Conservation (phyloP, 352 stramenopile species). For the Phytophthora capsici region DNA sequence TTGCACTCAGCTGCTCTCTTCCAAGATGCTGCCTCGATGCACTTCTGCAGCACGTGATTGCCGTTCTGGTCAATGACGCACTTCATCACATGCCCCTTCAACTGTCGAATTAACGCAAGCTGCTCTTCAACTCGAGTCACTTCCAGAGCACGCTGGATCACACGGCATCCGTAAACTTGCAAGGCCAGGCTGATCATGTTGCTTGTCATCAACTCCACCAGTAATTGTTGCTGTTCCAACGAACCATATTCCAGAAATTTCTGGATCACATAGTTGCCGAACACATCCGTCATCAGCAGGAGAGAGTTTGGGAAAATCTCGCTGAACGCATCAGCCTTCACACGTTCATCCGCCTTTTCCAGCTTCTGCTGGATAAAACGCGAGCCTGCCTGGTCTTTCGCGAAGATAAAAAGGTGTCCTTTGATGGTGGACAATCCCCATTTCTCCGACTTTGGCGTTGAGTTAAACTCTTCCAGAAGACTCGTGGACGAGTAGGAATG, state of each 20-base stretch:
- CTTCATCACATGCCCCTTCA: slow-evolving; percentile 84
- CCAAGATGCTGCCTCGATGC: slow-evolving; percentile 92
- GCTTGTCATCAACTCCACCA: slow-evolving; percentile 89
- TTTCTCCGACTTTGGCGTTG: slow-evolving; percentile 71
- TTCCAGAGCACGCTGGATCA: slow-evolving; percentile 95
- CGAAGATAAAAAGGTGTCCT: slow-evolving; percentile 87
- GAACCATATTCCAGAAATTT: slow-evolving; percentile 97
- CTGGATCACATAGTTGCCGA: slow-evolving; percentile 99
- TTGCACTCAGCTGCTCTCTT: slow-evolving; percentile 37
- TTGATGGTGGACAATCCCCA: slow-evolving; percentile 84
- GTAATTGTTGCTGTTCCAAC: slow-evolving; percentile 81
- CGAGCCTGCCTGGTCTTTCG: slow-evolving; percentile 85
- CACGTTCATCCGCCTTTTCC: slow-evolving; percentile 80
- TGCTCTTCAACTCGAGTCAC: slow-evolving; percentile 78
- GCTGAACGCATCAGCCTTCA: slow-evolving; percentile 78
- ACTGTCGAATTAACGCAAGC: slow-evolving; percentile 77
- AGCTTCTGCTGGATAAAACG: slow-evolving; percentile 91
- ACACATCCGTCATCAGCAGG: slow-evolving; percentile 94
- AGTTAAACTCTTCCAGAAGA: slow-evolving; percentile 86
- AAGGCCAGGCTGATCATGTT: slow-evolving; percentile 96
- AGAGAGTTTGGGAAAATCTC: slow-evolving; percentile 86
- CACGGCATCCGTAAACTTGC: slow-evolving; percentile 97
- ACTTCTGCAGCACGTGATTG: slow-evolving; percentile 99
- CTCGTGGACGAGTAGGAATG: slow-evolving; percentile 76
- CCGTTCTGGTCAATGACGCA: slow-evolving; percentile 98